These are phyloP conservation scores for Annulohypoxylon maeteangense DNA, from an alignment of 495 filamentous ascomycete genomes.

Conservation along the genomic window DNA sequence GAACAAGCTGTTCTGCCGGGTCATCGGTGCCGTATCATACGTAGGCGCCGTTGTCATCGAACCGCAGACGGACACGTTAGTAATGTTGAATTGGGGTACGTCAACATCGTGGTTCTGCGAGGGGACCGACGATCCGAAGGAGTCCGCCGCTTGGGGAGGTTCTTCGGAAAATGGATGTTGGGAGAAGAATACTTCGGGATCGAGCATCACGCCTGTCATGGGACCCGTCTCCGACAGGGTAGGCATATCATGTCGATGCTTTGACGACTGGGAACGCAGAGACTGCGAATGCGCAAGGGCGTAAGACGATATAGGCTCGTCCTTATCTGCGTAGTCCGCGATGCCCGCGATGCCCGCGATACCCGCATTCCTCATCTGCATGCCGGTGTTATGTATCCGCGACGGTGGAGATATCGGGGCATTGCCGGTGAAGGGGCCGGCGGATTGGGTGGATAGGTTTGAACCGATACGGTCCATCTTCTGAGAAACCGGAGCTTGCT, in stretches of 20 bases:
- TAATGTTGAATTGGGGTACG: conserved; percentile 45
- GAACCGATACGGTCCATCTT: conserved; percentile 48
- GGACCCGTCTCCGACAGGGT: conserved; percentile 34
- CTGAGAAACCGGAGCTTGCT: conserved; percentile 42
- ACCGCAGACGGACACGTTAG: conserved; percentile 51
- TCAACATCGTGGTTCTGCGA: conserved; percentile 42
- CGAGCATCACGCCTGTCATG: conserved; percentile 38
- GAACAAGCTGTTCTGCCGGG: conserved; percentile 57
- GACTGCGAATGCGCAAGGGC: conserved; percentile 36
- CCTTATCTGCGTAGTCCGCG: conserved; percentile 37
- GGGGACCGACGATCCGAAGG: conserved; percentile 25
- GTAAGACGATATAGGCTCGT: conserved; percentile 37
- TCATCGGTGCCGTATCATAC: conserved; percentile 57
- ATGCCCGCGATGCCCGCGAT: conserved; percentile 30
- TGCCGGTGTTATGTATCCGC: conserved; percentile 24
- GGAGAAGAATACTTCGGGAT: conserved; percentile 46
- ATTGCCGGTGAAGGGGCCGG: conserved; percentile 44
- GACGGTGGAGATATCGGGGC: conserved; percentile 41
- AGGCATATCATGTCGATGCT: conserved; percentile 42
- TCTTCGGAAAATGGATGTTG: conserved; percentile 35
- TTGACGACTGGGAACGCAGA: conserved; percentile 36
- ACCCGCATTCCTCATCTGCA: conserved; percentile 36
- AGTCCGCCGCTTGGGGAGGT: conserved; percentile 17
- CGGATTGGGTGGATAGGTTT: conserved; percentile 46
- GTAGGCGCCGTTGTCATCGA: conserved; percentile 60